Base-by-base conservation (phyloP, 106 monocot species). In the Dendrobium nobile region DNA sequence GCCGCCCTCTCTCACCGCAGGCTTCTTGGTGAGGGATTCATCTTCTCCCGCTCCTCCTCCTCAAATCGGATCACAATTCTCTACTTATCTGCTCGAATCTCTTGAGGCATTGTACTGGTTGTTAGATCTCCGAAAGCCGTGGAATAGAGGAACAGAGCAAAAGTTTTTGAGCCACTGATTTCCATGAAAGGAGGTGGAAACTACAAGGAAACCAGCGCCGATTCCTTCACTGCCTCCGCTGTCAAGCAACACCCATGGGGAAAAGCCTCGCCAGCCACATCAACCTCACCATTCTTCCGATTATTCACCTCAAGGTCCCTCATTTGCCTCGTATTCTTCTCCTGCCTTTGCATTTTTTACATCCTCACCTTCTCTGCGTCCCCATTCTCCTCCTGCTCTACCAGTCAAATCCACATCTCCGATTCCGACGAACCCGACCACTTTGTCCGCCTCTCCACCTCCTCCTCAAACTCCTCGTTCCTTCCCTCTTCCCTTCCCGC, bases 281-380 rank as follows among this genome's bases (percentile, higher is more conserved):
- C 17, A 1, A 11, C 13, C 11, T 27, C 77, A 15, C 33, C 26
- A 5, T 45, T 13, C 41, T 54, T 27, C 47, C 37, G 78, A 8
- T 9, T 64, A 33, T 26, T 58, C 75, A 33, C 58, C 42, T 43
- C 79, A 15, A 84, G 73, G 27, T 70, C 79, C 75, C 58, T 84
- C 28, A 17, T 84, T 74, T 73, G 73, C 56, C n/a, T 84, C 31
- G 5, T 84, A 73, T 33, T 84, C 67, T 68, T 82, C 74, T 48
- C 76, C n/a, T 24, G 22, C 18, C 48, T 86, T 58, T 74, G 79
- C 59, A 47, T 82, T 70, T 42, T 86, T 76, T 89, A 89, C 28
- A 78, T 86, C 82, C 67, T 89, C 59, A 84, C 84, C 81, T 77
- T 84, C 77, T 33, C 79, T 41, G 77, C 77, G 31, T 86, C 84